These are phyloP conservation scores for Lachnellula occidentalis DNA, from an alignment of 2,329 filamentous ascomycete genomes.

Conservation along the genomic window DNA sequence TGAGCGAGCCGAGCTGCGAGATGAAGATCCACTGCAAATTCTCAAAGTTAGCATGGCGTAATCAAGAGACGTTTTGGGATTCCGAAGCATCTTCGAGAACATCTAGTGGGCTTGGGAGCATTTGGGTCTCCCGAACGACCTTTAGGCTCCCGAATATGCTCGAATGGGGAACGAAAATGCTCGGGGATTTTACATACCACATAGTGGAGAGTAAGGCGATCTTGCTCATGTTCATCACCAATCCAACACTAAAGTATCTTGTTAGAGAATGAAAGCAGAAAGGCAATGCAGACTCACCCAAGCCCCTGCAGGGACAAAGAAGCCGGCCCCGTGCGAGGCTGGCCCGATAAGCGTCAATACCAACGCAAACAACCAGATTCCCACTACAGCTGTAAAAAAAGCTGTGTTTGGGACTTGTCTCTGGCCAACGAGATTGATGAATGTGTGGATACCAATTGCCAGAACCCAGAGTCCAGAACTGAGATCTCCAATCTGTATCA, in stretches of 20 bases:
- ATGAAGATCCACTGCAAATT: slow-evolving; percentile 19
- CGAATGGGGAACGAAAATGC: slow-evolving; percentile 49
- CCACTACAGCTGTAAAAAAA: slow-evolving; percentile 32
- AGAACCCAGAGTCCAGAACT: slow-evolving; percentile 49
- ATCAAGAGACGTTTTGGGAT: too few relatives aligned
- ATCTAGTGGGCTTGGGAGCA: too few relatives aligned
- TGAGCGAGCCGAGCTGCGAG: slow-evolving; percentile 45
- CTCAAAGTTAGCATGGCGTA: too few relatives aligned
- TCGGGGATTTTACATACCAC: slow-evolving; percentile 32
- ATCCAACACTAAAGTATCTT: slow-evolving; percentile 45
- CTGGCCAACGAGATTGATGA: slow-evolving; percentile 43
- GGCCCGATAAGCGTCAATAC: slow-evolving; percentile 38
- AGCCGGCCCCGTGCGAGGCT: slow-evolving; percentile 36
- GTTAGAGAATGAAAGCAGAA: neutral
- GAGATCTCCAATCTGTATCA: slow-evolving; percentile 50
- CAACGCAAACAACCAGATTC: slow-evolving; percentile 36
- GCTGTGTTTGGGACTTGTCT: slow-evolving; percentile 35
- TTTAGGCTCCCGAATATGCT: slow-evolving; percentile 11
- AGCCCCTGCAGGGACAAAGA: slow-evolving; percentile 46
- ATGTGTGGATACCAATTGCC: slow-evolving; percentile 49
- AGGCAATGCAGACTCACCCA: slow-evolving; percentile 35
- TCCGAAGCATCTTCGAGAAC: too few relatives aligned
- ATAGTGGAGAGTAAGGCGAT: slow-evolving; percentile 48
- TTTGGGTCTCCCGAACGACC: too few relatives aligned
- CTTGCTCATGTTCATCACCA: slow-evolving; percentile 37